phyloP scores from a whole-genome alignment of 2,329 filamentous ascomycete genomes.

The Cladobotryum protrusum region DNA sequence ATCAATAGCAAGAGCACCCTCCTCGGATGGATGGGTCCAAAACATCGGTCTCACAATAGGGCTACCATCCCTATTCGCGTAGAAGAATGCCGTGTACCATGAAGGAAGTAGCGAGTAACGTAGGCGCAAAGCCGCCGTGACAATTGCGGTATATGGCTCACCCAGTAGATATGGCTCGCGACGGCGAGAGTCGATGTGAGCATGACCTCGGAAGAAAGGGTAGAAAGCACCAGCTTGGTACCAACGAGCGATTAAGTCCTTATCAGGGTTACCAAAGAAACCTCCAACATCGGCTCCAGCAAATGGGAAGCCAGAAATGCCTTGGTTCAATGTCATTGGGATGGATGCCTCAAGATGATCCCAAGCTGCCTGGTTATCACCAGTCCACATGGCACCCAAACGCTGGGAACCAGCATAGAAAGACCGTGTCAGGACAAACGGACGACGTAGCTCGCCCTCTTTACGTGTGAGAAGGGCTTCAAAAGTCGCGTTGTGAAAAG shows the following conservation, averaged over 20 bases:
- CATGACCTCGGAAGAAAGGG: constrained; percentile 95
- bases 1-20: constrained; percentile 80
- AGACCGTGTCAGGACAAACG: constrained; percentile 87
- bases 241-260: constrained; percentile 88
- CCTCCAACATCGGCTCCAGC: constrained; percentile 93
- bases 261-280: constrained; percentile 95
- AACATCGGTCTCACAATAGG: constrained; percentile 90
- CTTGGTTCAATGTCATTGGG: constrained; percentile 90
- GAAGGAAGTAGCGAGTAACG: constrained; percentile 84
- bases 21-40: constrained; percentile 82
- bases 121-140: constrained; percentile 79
- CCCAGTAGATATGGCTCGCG: constrained; percentile 87
- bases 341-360: constrained; percentile 81
- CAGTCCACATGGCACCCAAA: constrained; percentile 95
- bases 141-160: constrained; percentile 78
- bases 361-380: constrained; percentile 94
- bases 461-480: constrained; percentile 78
- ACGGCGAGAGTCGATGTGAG: constrained; percentile 91
- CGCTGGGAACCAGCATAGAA: constrained; percentile 91
- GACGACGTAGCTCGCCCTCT: constrained; percentile 76
- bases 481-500: constrained; percentile 90
- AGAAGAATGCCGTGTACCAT: constrained; percentile 96
- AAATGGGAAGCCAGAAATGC: constrained; percentile 89
- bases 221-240: constrained; percentile 97
- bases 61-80: constrained; percentile 73